Base-by-base conservation (phyloP, 345 rosid species). In the Lumnitzera racemosa region DNA sequence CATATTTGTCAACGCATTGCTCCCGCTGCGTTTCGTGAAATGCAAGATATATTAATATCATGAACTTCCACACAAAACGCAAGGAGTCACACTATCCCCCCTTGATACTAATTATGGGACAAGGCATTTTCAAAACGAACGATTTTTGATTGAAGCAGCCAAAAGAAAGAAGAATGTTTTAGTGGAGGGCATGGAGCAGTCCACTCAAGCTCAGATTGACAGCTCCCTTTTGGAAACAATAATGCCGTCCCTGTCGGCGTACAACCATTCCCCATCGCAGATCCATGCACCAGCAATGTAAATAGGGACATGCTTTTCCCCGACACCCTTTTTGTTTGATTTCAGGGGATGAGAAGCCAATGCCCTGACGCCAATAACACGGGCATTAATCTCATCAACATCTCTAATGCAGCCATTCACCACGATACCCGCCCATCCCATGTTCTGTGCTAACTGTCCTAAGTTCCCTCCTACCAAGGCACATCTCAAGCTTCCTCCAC, bases 401-500 rank as follows among this genome's bases (percentile, higher is more conserved):
- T 87, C 96, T 49, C 94, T 80, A 17, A 92, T 80, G 67, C 94
- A 92, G 11, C 96, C 96, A 56, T 87, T 83, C 51, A 85, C 87
- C 5, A 92, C 59, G 16, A 89, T 77, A 6, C 98, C 98, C 0
- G 77, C 63, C 96, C 96, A 92, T n/a, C 96, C 98, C 57, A 72
- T 85, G 61, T 82, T 87, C 57, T 83, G 94, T 53, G 94, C 96
- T 49, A 80, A 63, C 63, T 82, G 89, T 46, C 72, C 94, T 12
- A 87, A 67, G 71, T 87, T 89, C 47, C 94, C 91, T 50, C 98
- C 96, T 27, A 87, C 72, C 72, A 92, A 68, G 13, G 96, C 91
- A 58, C 96, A 87, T 63, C 95, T 83, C 76, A 51, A 67, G 91
- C 98, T 92, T 58, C 87, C 96, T 51, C 94, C 96, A 23, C 98